Evolutionary conservation across 1,284 basidiomycete genomes (phyloP).

Genomic region (Cronartium quercuum): DNA sequence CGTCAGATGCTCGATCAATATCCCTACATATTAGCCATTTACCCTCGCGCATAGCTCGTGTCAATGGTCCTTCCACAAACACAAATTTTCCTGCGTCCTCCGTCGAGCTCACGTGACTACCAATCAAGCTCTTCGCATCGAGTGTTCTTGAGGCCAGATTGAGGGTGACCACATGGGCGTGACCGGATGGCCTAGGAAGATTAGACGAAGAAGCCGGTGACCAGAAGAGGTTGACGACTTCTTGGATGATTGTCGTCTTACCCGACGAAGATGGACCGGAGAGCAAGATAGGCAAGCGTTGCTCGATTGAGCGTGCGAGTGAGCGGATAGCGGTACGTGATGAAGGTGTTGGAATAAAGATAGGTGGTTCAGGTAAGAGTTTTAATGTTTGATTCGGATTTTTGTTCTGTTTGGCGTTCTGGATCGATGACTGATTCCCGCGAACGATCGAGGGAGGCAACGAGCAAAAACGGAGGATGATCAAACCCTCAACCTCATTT

Average conservation of each 20-base stretch:
- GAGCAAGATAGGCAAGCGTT: slow-evolving; percentile 65
- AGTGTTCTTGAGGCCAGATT: slow-evolving; percentile 90
- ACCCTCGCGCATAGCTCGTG: slow-evolving; percentile 82
- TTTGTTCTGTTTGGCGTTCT: neutral
- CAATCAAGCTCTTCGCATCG: slow-evolving; percentile 86
- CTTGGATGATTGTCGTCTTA: slow-evolving; percentile 73
- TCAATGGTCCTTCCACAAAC: slow-evolving; percentile 91
- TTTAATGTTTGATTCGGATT: too few species aligned
- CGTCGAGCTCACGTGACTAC: slow-evolving; percentile 85
- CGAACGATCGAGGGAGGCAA: neutral
- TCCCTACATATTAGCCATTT: slow-evolving; percentile 93
- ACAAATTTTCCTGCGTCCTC: slow-evolving; percentile 82
- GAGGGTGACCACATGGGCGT: slow-evolving; percentile 61
- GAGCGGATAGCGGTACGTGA: slow-evolving; percentile 23
- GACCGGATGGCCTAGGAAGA: neutral
- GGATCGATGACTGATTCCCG: too few species aligned
- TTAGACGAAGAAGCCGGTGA: slow-evolving; percentile 54
- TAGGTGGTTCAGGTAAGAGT: neutral
- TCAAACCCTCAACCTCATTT: slow-evolving; percentile 2
- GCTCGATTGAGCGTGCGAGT: slow-evolving; percentile 30
- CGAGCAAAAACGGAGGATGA: slow-evolving; percentile 14
- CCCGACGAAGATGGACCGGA: slow-evolving; percentile 84
- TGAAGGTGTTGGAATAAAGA: slow-evolving; percentile 26
- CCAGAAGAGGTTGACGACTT: slow-evolving; percentile 63
- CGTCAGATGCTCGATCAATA: slow-evolving; percentile 78